Evolutionary conservation across 768 basidiomycete genomes (phyloP), one percentile per base, ranked within the genome.

Genomic region (Melanogaster broomeanus): DNA sequence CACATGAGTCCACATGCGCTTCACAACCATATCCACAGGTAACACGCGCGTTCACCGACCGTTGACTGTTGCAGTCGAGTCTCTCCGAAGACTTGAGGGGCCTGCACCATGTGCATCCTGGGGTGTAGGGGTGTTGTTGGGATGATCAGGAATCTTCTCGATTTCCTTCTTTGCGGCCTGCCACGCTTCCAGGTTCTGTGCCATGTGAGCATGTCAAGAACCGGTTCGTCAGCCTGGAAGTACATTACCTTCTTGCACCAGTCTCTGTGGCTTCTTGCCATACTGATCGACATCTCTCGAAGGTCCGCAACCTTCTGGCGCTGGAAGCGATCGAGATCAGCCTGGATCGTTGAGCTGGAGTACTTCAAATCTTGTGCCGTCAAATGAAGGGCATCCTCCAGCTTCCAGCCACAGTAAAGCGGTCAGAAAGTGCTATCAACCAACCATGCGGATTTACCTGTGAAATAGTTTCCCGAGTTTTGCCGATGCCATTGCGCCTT

Each of bases 281-380:
- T 87, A 60, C 82, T 83, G 54, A 98, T 90, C 34, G 88, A 75
- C 94, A 99, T 94, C 68, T 96, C 92, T 33, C 94, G 77, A 59
- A 98, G 59, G 74, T 99, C 97, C 7, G 93, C 93, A 3, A 99
- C 97, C 67, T 99, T 99, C 75, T 98, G 97, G 21, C 97, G 83
- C 68, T 99, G 97, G 72, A 99, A 99, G 44, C 97, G 83, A 72
- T 99, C 97, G 57, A 99, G 75, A 72, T 99, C 97, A 15, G 93
- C 92, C 68, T 99, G 97, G 47, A 99, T 94, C 19, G 95, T 98
- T 39, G 88, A 90, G 60, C 90, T 93, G 0, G 96, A 90, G 70
- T 96, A 98, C 65, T 98, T 96, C 40, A 99, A 78, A 70, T 99
- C 97, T 63, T 93, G 90, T 2, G 90, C 91, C 4, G 93, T 83